Base-by-base conservation (phyloP, 1,284 basidiomycete species). In the Pulchroboletus neoregius region DNA sequence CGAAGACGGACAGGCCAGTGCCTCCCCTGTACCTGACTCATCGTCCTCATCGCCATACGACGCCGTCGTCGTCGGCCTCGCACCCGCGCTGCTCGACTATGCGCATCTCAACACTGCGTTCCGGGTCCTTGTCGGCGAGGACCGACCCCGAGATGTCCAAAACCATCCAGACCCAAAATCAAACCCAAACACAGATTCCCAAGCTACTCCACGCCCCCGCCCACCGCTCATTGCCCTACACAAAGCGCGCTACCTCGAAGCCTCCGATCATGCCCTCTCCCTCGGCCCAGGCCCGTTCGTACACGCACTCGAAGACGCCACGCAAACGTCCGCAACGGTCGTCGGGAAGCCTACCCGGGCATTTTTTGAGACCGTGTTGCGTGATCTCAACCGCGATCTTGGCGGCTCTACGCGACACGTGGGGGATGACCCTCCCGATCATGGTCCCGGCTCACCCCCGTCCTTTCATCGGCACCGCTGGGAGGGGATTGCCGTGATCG, bases 261-360 rank as follows among this genome's bases (percentile, higher is more conserved):
- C 63, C 11, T 57, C 72, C 23, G 72, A 77, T 27, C 74, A 71
- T 0, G 68, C 68, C 2, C 69, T 87, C 5, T 81, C 79, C 1
- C 69, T 88, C 11, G 86, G 85, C 1, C 80, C 82, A 0, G 85
- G 85, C 1, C 80, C 84, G 0, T 89, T 87, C 55, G 76, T 89
- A 5, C 59, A 68, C 1, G 82, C 80, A 0, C 69, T 89, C 6
- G 85, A 87, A 55, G 63, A 68, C 16, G 82, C 82, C 0, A 55
- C 75, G 0, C 75, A 71, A 0, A 57, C 70, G 16, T 54, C 69
- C 11, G 79, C 82, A 0, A 71, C 73, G 28, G 68, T 81, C 8
- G 74, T 87, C 6, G 86, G 86, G 4, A 89, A 88, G 58, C 85
- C 85, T 0, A 74, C 71, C 0, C 66, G 65, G 15, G 56, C 63